phyloP scores from a whole-genome alignment of 257 asterid species.

The Oldenlandia corymbosa region DNA sequence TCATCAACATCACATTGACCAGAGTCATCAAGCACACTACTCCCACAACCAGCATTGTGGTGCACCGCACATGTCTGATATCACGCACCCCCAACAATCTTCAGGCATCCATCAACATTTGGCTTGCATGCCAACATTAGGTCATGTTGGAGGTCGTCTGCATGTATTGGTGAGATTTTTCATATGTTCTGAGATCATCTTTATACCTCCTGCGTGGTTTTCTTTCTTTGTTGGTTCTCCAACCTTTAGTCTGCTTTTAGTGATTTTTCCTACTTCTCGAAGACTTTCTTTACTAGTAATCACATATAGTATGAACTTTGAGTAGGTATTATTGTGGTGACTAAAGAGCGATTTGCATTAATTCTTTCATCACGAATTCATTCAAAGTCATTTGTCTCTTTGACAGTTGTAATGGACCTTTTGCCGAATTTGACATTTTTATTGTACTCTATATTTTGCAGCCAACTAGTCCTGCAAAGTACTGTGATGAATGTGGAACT shows the following conservation, averaged over 20 bases:
- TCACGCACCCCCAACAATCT: slow-evolving; percentile 67
- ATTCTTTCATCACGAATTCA: neutral
- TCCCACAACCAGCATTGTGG: slow-evolving; percentile 69
- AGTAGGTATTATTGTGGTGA: too few species aligned
- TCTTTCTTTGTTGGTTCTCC: too few species aligned
- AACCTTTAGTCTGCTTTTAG: too few species aligned
- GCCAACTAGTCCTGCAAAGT: slow-evolving; percentile 91
- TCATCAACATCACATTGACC: slow-evolving; percentile 62
- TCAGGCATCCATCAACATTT: slow-evolving; percentile 58
- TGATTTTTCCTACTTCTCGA: too few species aligned
- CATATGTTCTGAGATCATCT: neutral
- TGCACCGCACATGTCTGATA: slow-evolving; percentile 70
- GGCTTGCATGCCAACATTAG: slow-evolving; percentile 60
- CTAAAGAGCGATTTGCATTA: neutral
- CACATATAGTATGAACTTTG: too few species aligned
- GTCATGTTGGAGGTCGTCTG: slow-evolving; percentile 75
- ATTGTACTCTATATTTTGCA: slow-evolving; percentile 20
- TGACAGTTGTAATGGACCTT: neutral
- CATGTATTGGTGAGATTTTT: slow-evolving; percentile 57
- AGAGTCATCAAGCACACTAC: slow-evolving; percentile 54
- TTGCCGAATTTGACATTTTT: neutral
- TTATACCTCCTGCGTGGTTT: neutral
- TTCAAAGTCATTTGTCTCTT: neutral
- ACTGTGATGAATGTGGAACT: slow-evolving; percentile 83
- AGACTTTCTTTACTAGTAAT: too few species aligned